A percentile compares a stretch with the other conserved stretches of the same genome.
These are phyloP conservation scores for Mycena filopes DNA, from an alignment of 768 basidiomycete genomes.

Conservation along the genomic window DNA sequence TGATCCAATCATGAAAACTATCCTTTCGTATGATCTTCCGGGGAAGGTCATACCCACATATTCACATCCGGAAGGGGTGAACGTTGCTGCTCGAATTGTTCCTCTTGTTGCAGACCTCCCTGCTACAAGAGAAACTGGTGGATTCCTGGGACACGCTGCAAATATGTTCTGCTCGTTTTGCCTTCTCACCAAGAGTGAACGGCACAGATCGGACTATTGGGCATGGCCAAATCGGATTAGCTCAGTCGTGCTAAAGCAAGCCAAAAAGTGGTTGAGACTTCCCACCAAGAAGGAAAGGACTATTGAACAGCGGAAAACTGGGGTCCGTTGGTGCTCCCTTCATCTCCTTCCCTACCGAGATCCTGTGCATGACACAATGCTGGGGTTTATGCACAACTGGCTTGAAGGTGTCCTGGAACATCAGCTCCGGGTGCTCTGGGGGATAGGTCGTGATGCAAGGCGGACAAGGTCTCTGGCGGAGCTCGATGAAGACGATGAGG, in stretches of 20 bases:
- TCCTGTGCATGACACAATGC: slow-evolving; percentile 24
- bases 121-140: slow-evolving; percentile 30
- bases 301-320: no score
- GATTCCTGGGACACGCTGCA: slow-evolving; percentile 28
- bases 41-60: slow-evolving; percentile 24
- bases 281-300: slow-evolving; percentile 7
- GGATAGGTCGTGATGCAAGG: slow-evolving; percentile 17
- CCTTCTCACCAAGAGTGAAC: slow-evolving; percentile 16
- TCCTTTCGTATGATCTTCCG: slow-evolving; percentile 8
- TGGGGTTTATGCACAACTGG: not conserved
- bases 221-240: slow-evolving; percentile 28
- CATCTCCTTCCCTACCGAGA: slow-evolving; percentile 31
- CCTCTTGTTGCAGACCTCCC: slow-evolving; percentile 33
- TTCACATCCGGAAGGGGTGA: slow-evolving; percentile 27
- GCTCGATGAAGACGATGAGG: slow-evolving; percentile 14
- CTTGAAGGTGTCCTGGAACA: not conserved
- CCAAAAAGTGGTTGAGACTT: slow-evolving; percentile 26
- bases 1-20: slow-evolving; percentile 10
- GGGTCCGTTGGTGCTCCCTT: slow-evolving; percentile 30
- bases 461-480: slow-evolving; percentile 10
- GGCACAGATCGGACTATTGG: slow-evolving; percentile 22
- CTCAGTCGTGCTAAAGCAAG: slow-evolving; percentile 20
- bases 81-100: slow-evolving; percentile 25
- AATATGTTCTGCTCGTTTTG: slow-evolving; percentile 37
- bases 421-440: no score